A percentile compares a stretch with the other conserved stretches of the same genome.
phyloP scores from a whole-genome alignment of 2,329 filamentous ascomycete species.

The Alternaria triticina region DNA sequence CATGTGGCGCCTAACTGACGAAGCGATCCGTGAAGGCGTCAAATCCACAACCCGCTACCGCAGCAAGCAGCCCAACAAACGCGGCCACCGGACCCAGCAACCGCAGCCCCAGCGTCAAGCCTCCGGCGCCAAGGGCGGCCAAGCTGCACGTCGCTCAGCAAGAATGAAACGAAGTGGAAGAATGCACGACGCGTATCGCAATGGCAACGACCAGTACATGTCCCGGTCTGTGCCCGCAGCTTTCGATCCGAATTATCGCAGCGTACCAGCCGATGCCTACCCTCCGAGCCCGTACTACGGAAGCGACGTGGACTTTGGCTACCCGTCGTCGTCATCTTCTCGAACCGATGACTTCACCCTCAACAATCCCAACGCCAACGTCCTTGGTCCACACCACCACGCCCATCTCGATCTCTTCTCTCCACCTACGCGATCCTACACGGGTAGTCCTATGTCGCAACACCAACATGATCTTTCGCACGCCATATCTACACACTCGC shows the following conservation, averaged over 20 bases:
- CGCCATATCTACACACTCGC: neutral
- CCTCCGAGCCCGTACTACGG: constrained; percentile 26
- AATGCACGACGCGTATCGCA: constrained; percentile 24
- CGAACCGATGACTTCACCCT: constrained; percentile 10
- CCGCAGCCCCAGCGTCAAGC: constrained; percentile 51
- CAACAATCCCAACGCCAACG: neutral
- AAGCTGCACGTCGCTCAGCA: constrained; percentile 47
- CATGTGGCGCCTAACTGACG: constrained; percentile 77
- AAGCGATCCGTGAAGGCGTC: constrained; percentile 73
- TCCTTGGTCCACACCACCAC: neutral
- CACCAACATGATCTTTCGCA: neutral
- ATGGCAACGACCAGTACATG: constrained; percentile 29
- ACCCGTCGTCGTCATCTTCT: neutral
- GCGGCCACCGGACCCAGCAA: constrained; percentile 33
- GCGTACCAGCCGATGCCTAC: constrained; percentile 16
- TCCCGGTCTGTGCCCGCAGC: constrained; percentile 21
- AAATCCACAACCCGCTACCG: constrained; percentile 77
- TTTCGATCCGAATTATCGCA: constrained; percentile 12
- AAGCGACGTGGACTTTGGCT: constrained; percentile 28
- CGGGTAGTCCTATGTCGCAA: neutral
- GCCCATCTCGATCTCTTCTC: constrained; percentile 12
- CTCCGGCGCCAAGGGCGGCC: constrained; percentile 55
- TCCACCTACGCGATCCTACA: neutral
- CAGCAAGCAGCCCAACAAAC: constrained; percentile 54
- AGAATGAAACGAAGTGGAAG: constrained; percentile 29